Evolutionary conservation across 495 filamentous ascomycete species (phyloP), one percentile per base, ranked within the genome.

Genomic region (Trypethelium eluteriae): DNA sequence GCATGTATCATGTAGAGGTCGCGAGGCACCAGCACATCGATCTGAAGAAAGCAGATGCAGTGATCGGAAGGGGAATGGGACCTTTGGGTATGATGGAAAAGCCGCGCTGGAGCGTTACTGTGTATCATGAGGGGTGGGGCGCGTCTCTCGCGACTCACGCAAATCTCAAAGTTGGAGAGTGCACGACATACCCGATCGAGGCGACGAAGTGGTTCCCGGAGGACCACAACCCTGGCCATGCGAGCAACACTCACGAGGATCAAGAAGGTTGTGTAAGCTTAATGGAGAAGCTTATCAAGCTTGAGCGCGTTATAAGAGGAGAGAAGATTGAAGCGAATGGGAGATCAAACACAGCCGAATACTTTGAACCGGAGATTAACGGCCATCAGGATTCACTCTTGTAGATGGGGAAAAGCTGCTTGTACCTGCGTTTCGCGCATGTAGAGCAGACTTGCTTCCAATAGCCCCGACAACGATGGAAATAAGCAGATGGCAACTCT

Each of bases 31-130:
- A 73, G 44, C 49, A 39, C 14, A 25, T 32, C 53, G 64, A 36
- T 34, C 11, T 25, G 49, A 53, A 14, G 12, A 36, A 46, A 68
- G 39, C 65, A 66, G 10, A 46, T 12, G 18, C 63, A 34, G 36
- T 35, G 18, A 36, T 41, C 39, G 14, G 38, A 39, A 7, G 11
- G 59, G n/a, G 6, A 6, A 38, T 16, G n/a, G 16, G n/a, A 18
- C 11, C 47, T 41, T 14, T 18, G 9, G 16, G 6, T 39, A 34
- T 18, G 2, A n/a, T 68, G 3, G 53, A 67, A 44, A 70, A 74
- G 57, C 70, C 72, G 36, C 69, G 70, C 32, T 74, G 70, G 70
- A 68, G 57, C 44, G n/a, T 74, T 3, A 64, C 39, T n/a, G 59
- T 74, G 1, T 69, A 35, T 38, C 64, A 69, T 36, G 50, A 63